Evolutionary conservation across 2,329 filamentous ascomycete species (phyloP).

Genomic region (Monascus ruber): DNA sequence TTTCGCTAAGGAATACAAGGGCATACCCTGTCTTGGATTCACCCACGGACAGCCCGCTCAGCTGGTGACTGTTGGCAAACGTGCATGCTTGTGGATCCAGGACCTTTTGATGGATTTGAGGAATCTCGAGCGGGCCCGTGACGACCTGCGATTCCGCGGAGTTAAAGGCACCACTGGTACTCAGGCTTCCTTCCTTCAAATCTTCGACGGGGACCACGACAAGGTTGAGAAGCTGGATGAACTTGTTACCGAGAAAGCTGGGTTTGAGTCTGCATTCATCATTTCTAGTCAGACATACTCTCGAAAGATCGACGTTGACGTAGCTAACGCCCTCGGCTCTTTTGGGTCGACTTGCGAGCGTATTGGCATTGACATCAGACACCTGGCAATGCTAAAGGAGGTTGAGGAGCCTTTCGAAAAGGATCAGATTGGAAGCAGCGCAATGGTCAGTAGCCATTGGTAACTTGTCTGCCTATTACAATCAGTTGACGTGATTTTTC

Average conservation of each 20-base stretch:
- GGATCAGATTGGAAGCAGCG: conserved; percentile 61
- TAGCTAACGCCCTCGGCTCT: conserved; percentile 69
- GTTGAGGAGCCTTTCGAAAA: conserved; percentile 75
- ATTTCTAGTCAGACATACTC: conserved; percentile 66
- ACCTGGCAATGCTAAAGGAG: conserved; percentile 67
- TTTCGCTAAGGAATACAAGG: conserved; percentile 65
- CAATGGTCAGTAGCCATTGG: conserved; percentile 33
- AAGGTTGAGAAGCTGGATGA: conserved; percentile 54
- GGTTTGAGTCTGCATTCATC: conserved; percentile 49
- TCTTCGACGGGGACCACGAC: conserved; percentile 50
- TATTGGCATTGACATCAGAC: conserved; percentile 63
- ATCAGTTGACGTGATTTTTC: conserved; percentile 15
- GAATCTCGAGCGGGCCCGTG: conserved; percentile 57
- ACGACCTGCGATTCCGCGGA: conserved; percentile 63
- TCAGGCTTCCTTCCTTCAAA: conserved; percentile 65
- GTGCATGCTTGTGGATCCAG: conserved; percentile 63
- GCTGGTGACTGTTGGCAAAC: conserved; percentile 52
- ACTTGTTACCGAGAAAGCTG: conserved; percentile 54
- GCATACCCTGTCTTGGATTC: conserved; percentile 61
- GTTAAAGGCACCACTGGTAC: conserved; percentile 63
- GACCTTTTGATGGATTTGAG: conserved; percentile 65
- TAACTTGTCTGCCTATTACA: neutral
- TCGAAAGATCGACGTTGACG: conserved; percentile 67
- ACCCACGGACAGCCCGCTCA: conserved; percentile 55
- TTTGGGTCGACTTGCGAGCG: conserved; percentile 69